Percentiles rank a stretch among this genome's conserved stretches.
Conservation (phyloP, 2,329 filamentous ascomycete genomes). For the Cadophora sp. region DNA sequence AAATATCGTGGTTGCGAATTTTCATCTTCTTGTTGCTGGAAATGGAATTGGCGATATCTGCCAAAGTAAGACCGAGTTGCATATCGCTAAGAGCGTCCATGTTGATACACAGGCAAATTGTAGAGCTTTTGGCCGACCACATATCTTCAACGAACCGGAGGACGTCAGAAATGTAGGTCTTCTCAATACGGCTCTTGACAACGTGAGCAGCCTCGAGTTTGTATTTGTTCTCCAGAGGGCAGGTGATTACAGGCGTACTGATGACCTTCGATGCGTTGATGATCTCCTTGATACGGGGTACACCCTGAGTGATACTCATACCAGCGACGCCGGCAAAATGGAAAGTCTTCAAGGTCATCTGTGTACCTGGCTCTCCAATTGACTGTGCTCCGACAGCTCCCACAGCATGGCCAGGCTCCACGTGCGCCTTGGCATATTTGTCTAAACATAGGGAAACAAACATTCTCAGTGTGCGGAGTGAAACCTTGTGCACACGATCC, state of each 20-base stretch:
- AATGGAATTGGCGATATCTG: slow-evolving; percentile 80
- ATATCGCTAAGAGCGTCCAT: slow-evolving; percentile 78
- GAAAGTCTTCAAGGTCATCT: slow-evolving; percentile 99
- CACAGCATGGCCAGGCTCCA: slow-evolving; percentile 94
- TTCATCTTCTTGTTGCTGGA: slow-evolving; percentile 84
- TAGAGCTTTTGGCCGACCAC: slow-evolving; percentile 79
- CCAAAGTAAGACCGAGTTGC: slow-evolving; percentile 77
- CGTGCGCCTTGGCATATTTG: slow-evolving; percentile 90
- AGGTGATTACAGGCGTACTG: slow-evolving; percentile 92
- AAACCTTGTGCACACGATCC: slow-evolving; percentile 85
- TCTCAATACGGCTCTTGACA: slow-evolving; percentile 93
- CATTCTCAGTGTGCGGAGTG: slow-evolving; percentile 70
- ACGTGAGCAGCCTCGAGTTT: slow-evolving; percentile 83
- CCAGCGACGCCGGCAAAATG: slow-evolving; percentile 99
- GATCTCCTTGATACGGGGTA: slow-evolving; percentile 99
- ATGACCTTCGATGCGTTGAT: slow-evolving; percentile 97
- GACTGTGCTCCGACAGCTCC: slow-evolving; percentile 97
- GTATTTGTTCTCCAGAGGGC: slow-evolving; percentile 77
- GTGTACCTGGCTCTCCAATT: slow-evolving; percentile 96
- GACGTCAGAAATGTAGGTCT: slow-evolving; percentile 86
- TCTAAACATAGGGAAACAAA: slow-evolving; percentile 85
- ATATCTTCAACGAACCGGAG: slow-evolving; percentile 85
- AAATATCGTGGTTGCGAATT: slow-evolving; percentile 69
- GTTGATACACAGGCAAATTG: slow-evolving; percentile 83
- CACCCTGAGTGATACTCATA: slow-evolving; percentile 99